These are phyloP conservation scores for Paecilomyces sp. DNA, from an alignment of 2,329 filamentous ascomycete species.

Conservation along the genomic window DNA sequence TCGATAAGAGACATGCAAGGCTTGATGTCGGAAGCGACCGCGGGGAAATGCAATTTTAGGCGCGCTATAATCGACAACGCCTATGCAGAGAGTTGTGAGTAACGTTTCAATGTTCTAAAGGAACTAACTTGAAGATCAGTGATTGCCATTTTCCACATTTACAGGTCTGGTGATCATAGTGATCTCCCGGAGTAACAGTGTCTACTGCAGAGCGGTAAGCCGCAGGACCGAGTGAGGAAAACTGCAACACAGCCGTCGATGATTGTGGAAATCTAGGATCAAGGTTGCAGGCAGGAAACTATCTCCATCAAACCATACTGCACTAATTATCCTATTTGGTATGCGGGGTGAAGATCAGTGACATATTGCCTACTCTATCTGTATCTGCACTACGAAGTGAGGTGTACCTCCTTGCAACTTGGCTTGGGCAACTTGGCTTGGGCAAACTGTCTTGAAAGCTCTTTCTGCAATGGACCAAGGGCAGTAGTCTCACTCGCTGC, in stretches of 20 bases:
- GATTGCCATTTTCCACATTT: neutral
- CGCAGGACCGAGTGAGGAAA: neutral
- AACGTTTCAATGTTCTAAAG: neutral
- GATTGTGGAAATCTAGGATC: neutral
- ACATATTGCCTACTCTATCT: neutral
- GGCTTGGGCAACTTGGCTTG: neutral
- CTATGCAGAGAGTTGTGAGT: neutral
- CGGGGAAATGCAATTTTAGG: no score
- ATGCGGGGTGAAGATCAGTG: neutral
- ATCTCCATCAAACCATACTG: neutral
- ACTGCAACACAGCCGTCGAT: neutral
- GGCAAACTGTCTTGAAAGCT: neutral
- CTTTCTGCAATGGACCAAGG: neutral
- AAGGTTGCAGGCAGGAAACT: neutral
- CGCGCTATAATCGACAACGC: neutral
- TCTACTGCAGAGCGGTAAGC: neutral
- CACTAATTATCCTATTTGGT: neutral
- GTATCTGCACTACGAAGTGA: neutral
- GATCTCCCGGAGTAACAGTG: neutral
- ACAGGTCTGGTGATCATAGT: neutral
- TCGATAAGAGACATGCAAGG: neutral
- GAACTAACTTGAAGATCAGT: neutral
- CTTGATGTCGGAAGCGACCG: no score
- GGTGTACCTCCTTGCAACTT: neutral
- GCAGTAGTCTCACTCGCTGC: neutral